Conservation (phyloP, 2,329 filamentous ascomycete species). For the Thelonectria rubi region DNA sequence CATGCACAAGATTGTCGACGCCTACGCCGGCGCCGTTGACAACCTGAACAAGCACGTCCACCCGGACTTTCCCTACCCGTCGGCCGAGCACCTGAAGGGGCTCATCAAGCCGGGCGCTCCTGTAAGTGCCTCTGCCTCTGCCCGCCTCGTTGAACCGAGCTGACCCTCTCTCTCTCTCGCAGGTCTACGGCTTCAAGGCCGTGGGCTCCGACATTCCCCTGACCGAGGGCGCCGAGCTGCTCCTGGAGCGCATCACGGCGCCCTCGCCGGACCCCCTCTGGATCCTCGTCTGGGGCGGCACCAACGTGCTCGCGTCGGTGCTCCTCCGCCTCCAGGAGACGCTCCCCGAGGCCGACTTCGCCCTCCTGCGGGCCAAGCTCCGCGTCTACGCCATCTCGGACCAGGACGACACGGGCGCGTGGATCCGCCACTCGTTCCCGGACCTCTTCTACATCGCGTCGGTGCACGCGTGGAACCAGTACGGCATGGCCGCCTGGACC, state of each 20-base stretch:
- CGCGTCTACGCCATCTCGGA: constrained; percentile 66
- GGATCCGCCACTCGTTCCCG: constrained; percentile 63
- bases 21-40: constrained; percentile 53
- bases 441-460: constrained; percentile 65
- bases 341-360: constrained; percentile 44
- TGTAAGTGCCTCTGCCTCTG: constrained; percentile 29
- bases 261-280: constrained; percentile 54
- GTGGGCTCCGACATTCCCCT: constrained; percentile 44
- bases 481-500: constrained; percentile 62
- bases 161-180: neutral
- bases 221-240: constrained; percentile 53
- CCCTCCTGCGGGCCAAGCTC: constrained; percentile 52
- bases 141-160: neutral
- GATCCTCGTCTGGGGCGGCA: constrained; percentile 63
- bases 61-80: constrained; percentile 52
- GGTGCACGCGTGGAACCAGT: constrained; percentile 65
- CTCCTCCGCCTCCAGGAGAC: constrained; percentile 49
- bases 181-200: constrained; percentile 48
- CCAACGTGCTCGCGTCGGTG: constrained; percentile 61
- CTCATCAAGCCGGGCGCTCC: constrained; percentile 51
- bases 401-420: constrained; percentile 65
- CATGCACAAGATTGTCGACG: constrained; percentile 55
- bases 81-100: constrained; percentile 46
- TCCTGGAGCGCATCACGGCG: constrained; percentile 46
- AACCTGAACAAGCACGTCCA: constrained; percentile 61